These are phyloP conservation scores for Naumovozyma castellii DNA, from an alignment of 805 yeast species.

Conservation along the genomic window DNA sequence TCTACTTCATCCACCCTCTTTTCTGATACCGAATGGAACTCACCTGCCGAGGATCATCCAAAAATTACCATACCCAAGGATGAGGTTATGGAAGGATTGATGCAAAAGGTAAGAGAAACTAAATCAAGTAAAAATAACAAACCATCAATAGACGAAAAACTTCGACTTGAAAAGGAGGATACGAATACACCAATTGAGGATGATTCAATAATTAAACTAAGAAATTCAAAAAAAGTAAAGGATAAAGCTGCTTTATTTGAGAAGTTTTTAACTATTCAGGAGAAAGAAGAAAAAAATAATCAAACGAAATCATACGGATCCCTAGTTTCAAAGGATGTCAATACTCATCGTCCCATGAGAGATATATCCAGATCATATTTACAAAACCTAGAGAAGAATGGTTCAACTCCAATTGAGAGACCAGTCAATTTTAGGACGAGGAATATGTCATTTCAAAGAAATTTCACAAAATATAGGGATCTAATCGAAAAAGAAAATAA, in stretches of 20 bases:
- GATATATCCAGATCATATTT: neutral
- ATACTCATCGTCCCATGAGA: neutral
- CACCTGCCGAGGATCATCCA: constrained; percentile 11
- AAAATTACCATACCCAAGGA: constrained; percentile 1
- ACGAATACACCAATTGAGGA: constrained; percentile 5
- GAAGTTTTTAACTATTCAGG: constrained; percentile 12
- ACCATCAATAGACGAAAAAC: neutral
- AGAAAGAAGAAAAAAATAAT: neutral
- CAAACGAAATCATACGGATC: constrained; percentile 1
- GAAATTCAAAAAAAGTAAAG: constrained; percentile 25
- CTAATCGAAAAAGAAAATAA: neutral
- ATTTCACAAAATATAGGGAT: constrained; percentile 1
- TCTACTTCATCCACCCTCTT: constrained; percentile 18
- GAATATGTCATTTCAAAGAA: neutral
- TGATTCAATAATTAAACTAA: constrained; percentile 19
- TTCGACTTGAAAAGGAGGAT: neutral
- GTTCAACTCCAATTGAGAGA: neutral
- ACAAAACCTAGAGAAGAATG: neutral
- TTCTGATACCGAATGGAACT: constrained; percentile 19
- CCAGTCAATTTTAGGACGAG: neutral
- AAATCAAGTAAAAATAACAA: constrained; percentile 3
- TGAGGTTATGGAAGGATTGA: constrained; percentile 12
- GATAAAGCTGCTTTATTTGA: constrained; percentile 28
- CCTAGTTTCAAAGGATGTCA: neutral
- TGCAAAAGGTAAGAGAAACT: constrained; percentile 21